A percentile compares a stretch with the other conserved stretches of the same genome.
phyloP scores from a whole-genome alignment of 1,139 yeast genomes.

The Sugiyamaella novakii region DNA sequence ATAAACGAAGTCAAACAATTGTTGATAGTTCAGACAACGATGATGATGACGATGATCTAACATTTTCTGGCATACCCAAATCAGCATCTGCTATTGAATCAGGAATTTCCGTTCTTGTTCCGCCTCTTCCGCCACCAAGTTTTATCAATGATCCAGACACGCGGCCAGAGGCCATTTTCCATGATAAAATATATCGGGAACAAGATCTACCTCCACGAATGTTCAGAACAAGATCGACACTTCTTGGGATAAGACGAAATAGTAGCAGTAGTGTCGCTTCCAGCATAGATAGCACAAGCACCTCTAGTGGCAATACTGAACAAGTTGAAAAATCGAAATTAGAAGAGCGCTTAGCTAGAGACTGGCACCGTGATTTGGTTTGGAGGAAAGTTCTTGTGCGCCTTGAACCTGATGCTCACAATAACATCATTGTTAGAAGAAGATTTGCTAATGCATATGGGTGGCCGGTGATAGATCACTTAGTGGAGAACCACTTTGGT shows the following conservation, averaged over 20 bases:
- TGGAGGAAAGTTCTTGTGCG: constrained; percentile 94
- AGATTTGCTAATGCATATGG: constrained; percentile 94
- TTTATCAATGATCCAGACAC: constrained; percentile 67
- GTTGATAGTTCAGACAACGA: constrained; percentile 33
- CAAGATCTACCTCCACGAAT: constrained; percentile 60
- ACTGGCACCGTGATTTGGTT: constrained; percentile 79
- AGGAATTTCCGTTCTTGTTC: constrained; percentile 76
- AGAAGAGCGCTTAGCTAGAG: constrained; percentile 86
- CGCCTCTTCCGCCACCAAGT: constrained; percentile 76
- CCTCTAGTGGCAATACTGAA: constrained; percentile 10
- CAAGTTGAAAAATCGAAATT: constrained; percentile 47
- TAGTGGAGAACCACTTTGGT: constrained; percentile 65
- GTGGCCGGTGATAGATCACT: constrained; percentile 88
- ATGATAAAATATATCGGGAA: constrained; percentile 74
- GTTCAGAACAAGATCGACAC: constrained; percentile 30
- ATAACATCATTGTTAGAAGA: constrained; percentile 86
- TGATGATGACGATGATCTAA: constrained; percentile 28
- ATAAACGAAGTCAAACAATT: constrained; percentile 39
- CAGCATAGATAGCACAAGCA: constrained; percentile 4
- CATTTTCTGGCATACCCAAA: constrained; percentile 49
- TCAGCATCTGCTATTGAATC: constrained; percentile 81
- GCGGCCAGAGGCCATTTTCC: constrained; percentile 64
- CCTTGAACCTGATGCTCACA: constrained; percentile 92
- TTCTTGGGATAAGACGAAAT: constrained; percentile 7
- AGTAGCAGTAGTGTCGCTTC: constrained; percentile 26